phyloP scores from a whole-genome alignment of 2,329 filamentous ascomycete species.

The Trichophyton mentagrophytes region DNA sequence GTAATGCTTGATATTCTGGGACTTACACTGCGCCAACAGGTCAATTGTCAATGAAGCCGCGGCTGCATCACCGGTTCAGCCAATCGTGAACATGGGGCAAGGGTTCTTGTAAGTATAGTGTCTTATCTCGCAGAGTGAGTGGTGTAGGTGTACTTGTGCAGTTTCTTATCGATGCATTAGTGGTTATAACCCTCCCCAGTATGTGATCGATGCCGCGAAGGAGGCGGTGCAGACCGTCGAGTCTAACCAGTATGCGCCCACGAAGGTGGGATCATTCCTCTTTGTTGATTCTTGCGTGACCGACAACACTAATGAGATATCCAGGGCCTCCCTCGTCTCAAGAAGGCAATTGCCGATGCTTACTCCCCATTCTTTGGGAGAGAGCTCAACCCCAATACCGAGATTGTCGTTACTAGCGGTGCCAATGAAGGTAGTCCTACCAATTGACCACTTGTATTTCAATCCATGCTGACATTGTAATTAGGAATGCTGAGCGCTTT shows the following conservation, averaged over 20 bases:
- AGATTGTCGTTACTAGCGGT: constrained; percentile 81
- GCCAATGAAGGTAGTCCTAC: constrained; percentile 34
- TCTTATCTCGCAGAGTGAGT: not conserved
- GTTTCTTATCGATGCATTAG: constrained; percentile 17
- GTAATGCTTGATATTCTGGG: not conserved
- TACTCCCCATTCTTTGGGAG: constrained; percentile 84
- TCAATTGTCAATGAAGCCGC: constrained; percentile 57
- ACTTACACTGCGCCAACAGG: constrained; percentile 27
- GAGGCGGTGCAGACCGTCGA: constrained; percentile 78
- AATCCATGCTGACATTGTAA: not conserved
- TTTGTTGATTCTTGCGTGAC: not conserved
- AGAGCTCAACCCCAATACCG: constrained; percentile 70
- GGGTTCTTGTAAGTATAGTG: constrained; percentile 40
- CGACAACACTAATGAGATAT: not conserved
- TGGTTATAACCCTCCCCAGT: constrained; percentile 86
- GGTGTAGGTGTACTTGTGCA: not conserved
- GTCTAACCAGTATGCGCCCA: constrained; percentile 97
- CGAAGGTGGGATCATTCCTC: constrained; percentile 43
- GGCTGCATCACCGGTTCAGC: constrained; percentile 49
- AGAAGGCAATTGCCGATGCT: constrained; percentile 82
- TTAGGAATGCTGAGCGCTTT: constrained; percentile 85
- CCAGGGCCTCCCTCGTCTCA: constrained; percentile 70
- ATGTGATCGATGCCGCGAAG: constrained; percentile 86
- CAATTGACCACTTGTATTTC: not conserved
- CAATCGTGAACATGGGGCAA: constrained; percentile 58